These are phyloP conservation scores for Dactylonectria macrodidyma DNA, from an alignment of 2,329 filamentous ascomycete species.

Conservation along the genomic window DNA sequence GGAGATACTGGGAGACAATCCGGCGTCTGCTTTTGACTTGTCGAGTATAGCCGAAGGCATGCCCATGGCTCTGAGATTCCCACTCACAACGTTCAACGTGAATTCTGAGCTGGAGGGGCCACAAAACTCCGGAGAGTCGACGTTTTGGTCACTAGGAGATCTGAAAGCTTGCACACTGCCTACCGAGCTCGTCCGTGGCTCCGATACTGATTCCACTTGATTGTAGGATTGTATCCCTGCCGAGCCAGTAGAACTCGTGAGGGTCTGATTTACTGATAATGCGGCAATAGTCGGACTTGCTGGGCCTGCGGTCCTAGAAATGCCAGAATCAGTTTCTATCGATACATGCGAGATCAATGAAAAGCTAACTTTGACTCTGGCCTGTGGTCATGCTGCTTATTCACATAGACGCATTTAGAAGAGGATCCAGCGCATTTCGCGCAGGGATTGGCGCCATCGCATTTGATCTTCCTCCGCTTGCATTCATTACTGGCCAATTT, in stretches of 20 bases:
- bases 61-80: slow-evolving; percentile 23
- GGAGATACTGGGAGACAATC: neutral
- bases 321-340: neutral
- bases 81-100: slow-evolving; percentile 15
- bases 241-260: neutral
- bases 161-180: neutral
- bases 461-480: slow-evolving; percentile 21
- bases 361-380: neutral
- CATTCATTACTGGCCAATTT: slow-evolving; percentile 10
- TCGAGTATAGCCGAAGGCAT: slow-evolving; percentile 22
- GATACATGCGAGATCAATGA: neutral
- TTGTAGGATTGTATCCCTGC: neutral
- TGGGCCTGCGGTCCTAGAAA: neutral
- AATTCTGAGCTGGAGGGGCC: slow-evolving; percentile 26
- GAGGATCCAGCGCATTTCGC: neutral
- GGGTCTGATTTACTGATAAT: neutral
- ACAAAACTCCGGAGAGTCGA: slow-evolving; percentile 20
- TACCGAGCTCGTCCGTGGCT: neutral
- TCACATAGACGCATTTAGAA: neutral
- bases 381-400: neutral
- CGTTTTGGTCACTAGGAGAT: neutral
- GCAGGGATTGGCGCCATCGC: slow-evolving; percentile 13
- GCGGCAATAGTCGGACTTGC: neutral
- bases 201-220: neutral
- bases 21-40: neutral